Base-by-base conservation (phyloP, 2,329 filamentous ascomycete genomes). In the Stromatinia cepivora region DNA sequence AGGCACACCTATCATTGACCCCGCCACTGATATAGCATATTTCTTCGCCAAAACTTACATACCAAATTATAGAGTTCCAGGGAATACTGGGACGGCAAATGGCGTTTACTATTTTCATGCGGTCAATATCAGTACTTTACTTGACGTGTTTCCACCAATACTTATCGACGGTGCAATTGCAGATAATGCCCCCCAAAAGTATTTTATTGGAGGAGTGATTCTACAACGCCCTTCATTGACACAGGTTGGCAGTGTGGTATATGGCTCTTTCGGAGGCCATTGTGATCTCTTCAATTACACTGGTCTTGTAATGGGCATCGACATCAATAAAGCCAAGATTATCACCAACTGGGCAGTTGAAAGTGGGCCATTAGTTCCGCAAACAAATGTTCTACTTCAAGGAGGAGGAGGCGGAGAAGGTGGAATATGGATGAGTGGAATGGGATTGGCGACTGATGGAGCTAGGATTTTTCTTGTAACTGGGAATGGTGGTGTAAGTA, bases 221-320 rank as follows among this genome's bases (percentile, higher is more conserved):
- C 67, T 72, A 22, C 69, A 74, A 28, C 50, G 72, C 22, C 71
- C 72, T 52, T 62, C 69, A 2, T 59, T 74, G 17, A 54, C 66
- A 15, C 52, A 61, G 31, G 28, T 70, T n/a, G 66, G 66, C 11
- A 56, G 62, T 45, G 48, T 66, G n/a, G 59, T 74, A 7, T 59
- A 69, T 46, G 71, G 42, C 13, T 68, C 65, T 5, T 73, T 73
- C 48, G 72, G 70, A 20, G 70, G 70, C 7, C 71, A 73, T 59
- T 74, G 72, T 36, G 72, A 71, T 59, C 42, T 68, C 17, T 72
- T 63, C 36, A 74, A 74, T 57, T 74, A 71, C 45, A 74, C 73
- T 13, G 73, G 73, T 34, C 53, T 82, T 78, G 78, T 86, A 53
- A 79, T 86, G 53, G 83, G 83, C 4, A 81, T 83, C 74, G 80